Base-by-base conservation (phyloP, 306 rosid species). In the Vigna mungo region DNA sequence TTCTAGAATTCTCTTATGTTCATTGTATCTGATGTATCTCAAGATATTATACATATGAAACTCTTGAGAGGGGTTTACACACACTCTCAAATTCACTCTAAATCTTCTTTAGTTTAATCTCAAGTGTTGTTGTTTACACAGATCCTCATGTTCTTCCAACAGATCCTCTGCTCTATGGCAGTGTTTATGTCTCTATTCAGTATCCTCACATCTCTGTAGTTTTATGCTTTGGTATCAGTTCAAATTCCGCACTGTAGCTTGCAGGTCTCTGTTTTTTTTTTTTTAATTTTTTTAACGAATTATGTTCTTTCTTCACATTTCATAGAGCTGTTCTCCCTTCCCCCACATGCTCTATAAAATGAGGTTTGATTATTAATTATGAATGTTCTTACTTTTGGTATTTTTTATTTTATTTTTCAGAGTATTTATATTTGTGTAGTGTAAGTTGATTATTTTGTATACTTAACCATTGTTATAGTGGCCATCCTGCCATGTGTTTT, bases 131-230 rank as follows among this genome's bases (percentile, higher is more conserved):
- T 21, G 23, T 21, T 21, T 21, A 1, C 23, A 25, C 27, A 25
- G 0, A 25, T 2, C 27, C 27, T 2, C 3, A 25, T 25, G 27
- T 23, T 23, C 67, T 60, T 32, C 32, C 32, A 18, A 54, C 32
- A 8, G 5, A 9, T 5, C 14, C 60, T 8, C 60, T 18, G 60
- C 17, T 2, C 30, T 54, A 20, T 54, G 32, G 32, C 61, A 18
- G 61, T 54, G 30, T 54, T 20, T 54, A 20, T 14, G 43, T 60
- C 67, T 60, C 64, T 58, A 23, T 58, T 58, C 43, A 60, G 17
- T 58, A 23, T 58, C 25, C 43, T 6, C 20, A 2, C 16, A 30
- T 59, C 15, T 59, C 20, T 59, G 2, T 30, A 14, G 4, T 59
- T 59, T 59, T 30, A 59, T 59, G 11, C 66, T 27, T 27, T 59